Evolutionary conservation across 2,329 filamentous ascomycete genomes (phyloP), one percentile per base, ranked within the genome.

Genomic region (Cladosporium cucumerinum): DNA sequence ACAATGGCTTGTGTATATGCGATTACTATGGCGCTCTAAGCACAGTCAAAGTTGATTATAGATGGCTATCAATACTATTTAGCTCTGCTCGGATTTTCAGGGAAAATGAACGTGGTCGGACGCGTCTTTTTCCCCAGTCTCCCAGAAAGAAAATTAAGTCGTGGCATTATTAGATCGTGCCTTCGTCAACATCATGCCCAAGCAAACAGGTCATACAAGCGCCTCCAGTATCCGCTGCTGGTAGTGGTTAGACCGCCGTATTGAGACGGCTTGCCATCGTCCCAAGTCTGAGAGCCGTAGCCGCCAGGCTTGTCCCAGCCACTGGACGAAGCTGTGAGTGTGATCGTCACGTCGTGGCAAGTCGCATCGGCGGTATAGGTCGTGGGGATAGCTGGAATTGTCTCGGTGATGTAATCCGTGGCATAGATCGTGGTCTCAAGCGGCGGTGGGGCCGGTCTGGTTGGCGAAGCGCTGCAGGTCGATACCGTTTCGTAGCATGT

Each of bases 401-500:
- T 32, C 30, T 62, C 46, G 23, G 49, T 62, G 30, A 61, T 28
- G 49, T 62, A 51, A 5, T 52, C 14, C 16, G 58, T 61, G 2
- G 58, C 58, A 21, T 61, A 61, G 2, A 61, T 23, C 16, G 58
- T 52, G 3, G 43, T 52, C 16, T 34, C 46, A 4, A 11, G 26
- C 14, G 30, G 43, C 1, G 58, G 58, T 14, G 46, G 14, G 3
- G n/a, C n/a, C 11, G 57, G 43, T 1, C 26, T 25, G 1, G 16
- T 28, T 2, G 49, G 49, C 46, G 58, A 30, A 26, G 58, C 58
- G 16, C 25, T 46, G 36, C 55, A 58, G 5, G 55, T 58, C 23
- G 58, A 51, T 10, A 61, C 25, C 2, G 58, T 61, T 18, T 62
- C 60, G 49, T 62, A 62, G 60, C 60, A 55, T 18, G 60, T 62